A percentile compares a stretch with the other conserved stretches of the same genome.
Evolutionary conservation across 345 rosid genomes (phyloP).

Genomic region (Turritis glabra): DNA sequence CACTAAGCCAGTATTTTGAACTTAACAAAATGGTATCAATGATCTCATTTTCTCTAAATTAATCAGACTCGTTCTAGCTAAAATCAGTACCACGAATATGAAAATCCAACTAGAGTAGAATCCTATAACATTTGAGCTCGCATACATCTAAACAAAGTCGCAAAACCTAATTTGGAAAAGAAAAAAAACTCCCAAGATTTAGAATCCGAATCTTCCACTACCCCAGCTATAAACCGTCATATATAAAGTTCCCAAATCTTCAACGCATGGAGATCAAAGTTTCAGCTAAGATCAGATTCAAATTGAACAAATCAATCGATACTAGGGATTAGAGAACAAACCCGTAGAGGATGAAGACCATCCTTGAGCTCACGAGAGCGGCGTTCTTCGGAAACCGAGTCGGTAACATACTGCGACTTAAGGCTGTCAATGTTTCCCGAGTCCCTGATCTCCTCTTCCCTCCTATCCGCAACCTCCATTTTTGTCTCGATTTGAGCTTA

Average conservation of each 20-base stretch:
- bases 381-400: conserved; percentile 56
- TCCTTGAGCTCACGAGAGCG: conserved; percentile 77
- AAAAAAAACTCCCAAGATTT: neutral
- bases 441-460: conserved; percentile 57
- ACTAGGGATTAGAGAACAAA: conserved; percentile 14
- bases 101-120: neutral
- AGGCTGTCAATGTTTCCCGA: conserved; percentile 26
- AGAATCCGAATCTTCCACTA: conserved; percentile 19
- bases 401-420: conserved; percentile 32
- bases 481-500: conserved; percentile 16
- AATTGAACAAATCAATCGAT: neutral
- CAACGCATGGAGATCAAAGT: neutral
- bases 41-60: neutral
- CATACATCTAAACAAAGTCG: neutral
- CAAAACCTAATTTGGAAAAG: neutral
- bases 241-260: neutral
- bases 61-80: neutral
- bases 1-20: neutral
- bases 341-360: conserved; percentile 92
- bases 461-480: conserved; percentile 72
- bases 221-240: neutral
- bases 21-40: conserved; percentile 12
- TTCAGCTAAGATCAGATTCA: conserved; percentile 9
- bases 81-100: neutral
- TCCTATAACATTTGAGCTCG: conserved; percentile 19